phyloP scores from a whole-genome alignment of 331 rosid genomes.

The Stylosanthes scabra region DNA sequence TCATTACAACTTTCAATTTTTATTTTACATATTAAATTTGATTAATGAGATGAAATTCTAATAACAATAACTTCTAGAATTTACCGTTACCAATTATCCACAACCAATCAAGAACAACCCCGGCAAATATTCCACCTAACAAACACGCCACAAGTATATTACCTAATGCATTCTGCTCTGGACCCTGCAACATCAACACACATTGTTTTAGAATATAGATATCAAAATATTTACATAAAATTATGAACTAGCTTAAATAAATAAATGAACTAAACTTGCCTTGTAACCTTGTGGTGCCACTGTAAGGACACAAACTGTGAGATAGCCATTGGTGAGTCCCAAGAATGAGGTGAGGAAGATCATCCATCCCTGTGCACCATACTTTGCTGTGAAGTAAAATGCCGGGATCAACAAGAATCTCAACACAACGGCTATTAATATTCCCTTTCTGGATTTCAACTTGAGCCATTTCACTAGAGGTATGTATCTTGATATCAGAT shows the following conservation, averaged over 20 bases:
- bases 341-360: slow-evolving; percentile 69
- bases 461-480: slow-evolving; percentile 62
- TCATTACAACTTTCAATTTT: too few relatives aligned
- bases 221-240: too few relatives aligned
- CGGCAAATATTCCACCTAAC: slow-evolving; percentile 63
- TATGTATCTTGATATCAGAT: slow-evolving; percentile 67
- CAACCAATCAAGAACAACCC: slow-evolving; percentile 79
- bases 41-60: too few relatives aligned
- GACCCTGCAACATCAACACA: slow-evolving; percentile 54
- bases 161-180: slow-evolving; percentile 86
- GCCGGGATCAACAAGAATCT: slow-evolving; percentile 74
- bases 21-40: too few relatives aligned
- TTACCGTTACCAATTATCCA: slow-evolving; percentile 68
- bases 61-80: slow-evolving; percentile 35
- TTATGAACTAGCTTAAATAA: too few relatives aligned
- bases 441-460: slow-evolving; percentile 68
- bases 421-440: slow-evolving; percentile 48
- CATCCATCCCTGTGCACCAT: slow-evolving; percentile 87
- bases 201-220: too few relatives aligned
- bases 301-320: slow-evolving; percentile 38
- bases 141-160: slow-evolving; percentile 70
- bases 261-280: not conserved
- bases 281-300: slow-evolving; percentile 40
- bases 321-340: slow-evolving; percentile 53
- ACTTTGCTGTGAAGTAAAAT: slow-evolving; percentile 71